phyloP scores from a whole-genome alignment of 2,329 filamentous ascomycete genomes.

The Arthroderma sp. region DNA sequence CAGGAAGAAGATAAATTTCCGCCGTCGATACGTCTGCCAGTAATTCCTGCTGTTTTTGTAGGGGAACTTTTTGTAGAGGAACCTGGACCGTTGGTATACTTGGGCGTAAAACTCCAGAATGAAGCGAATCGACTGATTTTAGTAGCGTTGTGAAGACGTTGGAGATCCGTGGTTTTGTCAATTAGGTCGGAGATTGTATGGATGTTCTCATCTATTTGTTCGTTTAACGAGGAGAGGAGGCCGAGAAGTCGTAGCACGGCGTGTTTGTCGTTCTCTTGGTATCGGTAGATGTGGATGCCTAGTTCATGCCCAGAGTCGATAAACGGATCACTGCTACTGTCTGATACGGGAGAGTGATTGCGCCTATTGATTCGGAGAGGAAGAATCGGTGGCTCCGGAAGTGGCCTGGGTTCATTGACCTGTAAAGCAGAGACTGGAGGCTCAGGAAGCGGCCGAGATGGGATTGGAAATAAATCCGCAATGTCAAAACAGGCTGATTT shows the following conservation, averaged over 20 bases:
- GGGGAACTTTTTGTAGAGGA: background rate
- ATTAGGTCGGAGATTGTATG: conserved; percentile 1
- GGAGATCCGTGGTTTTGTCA: conserved; percentile 11
- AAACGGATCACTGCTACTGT: background rate
- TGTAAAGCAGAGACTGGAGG: background rate
- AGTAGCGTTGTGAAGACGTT: conserved; percentile 12
- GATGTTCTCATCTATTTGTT: conserved; percentile 3
- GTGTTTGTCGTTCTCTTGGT: background rate
- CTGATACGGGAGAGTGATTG: background rate
- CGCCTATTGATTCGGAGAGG: too few relatives aligned
- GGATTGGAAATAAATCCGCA: background rate
- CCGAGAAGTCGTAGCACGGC: background rate
- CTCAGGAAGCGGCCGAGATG: background rate
- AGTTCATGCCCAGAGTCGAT: background rate
- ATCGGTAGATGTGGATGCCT: background rate
- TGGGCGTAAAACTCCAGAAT: conserved; percentile 28
- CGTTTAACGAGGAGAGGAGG: conserved; percentile 1
- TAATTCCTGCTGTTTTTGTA: background rate
- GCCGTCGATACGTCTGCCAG: background rate
- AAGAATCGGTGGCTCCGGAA: too few relatives aligned
- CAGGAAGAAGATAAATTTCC: background rate
- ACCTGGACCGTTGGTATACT: conserved; percentile 9
- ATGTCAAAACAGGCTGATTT: background rate
- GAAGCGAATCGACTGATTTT: conserved; percentile 21
- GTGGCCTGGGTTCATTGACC: too few relatives aligned